Evolutionary conservation across 2,329 filamentous ascomycete genomes (phyloP).

Genomic region (Penicillium sp.): DNA sequence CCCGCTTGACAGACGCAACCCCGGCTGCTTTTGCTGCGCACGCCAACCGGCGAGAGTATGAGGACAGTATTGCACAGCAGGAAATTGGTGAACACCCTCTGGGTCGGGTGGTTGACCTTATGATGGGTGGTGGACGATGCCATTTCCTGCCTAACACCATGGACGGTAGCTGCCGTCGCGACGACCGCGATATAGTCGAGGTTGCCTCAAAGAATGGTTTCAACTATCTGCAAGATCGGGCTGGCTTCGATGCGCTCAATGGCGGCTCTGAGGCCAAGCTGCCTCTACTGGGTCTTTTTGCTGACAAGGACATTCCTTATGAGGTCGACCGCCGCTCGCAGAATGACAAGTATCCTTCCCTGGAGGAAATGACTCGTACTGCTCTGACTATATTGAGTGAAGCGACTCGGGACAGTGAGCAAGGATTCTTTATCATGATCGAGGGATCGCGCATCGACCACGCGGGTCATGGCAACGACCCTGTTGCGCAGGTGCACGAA

Average conservation of each 20-base stretch:
- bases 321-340: slow-evolving; percentile 83
- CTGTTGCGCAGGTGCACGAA: slow-evolving; percentile 79
- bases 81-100: slow-evolving; percentile 84
- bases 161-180: slow-evolving; percentile 72
- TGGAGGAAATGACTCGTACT: slow-evolving; percentile 85
- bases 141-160: slow-evolving; percentile 85
- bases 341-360: slow-evolving; percentile 74
- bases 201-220: slow-evolving; percentile 75
- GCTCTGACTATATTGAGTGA: slow-evolving; percentile 74
- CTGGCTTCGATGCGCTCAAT: slow-evolving; percentile 70
- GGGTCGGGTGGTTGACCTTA: slow-evolving; percentile 81
- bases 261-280: slow-evolving; percentile 65
- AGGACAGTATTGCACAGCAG: slow-evolving; percentile 88
- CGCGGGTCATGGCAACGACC: slow-evolving; percentile 80
- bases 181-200: slow-evolving; percentile 69
- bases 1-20: slow-evolving; percentile 89
- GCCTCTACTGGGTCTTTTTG: slow-evolving; percentile 82
- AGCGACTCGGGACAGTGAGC: slow-evolving; percentile 75
- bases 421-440: slow-evolving; percentile 98
- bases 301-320: slow-evolving; percentile 76
- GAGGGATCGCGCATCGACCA: slow-evolving; percentile 96
- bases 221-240: slow-evolving; percentile 67
- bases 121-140: slow-evolving; percentile 88
- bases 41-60: slow-evolving; percentile 71
- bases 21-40: slow-evolving; percentile 93